Evolutionary conservation across 768 basidiomycete species (phyloP), one percentile per base, ranked within the genome.

Genomic region (Trametes villosa): DNA sequence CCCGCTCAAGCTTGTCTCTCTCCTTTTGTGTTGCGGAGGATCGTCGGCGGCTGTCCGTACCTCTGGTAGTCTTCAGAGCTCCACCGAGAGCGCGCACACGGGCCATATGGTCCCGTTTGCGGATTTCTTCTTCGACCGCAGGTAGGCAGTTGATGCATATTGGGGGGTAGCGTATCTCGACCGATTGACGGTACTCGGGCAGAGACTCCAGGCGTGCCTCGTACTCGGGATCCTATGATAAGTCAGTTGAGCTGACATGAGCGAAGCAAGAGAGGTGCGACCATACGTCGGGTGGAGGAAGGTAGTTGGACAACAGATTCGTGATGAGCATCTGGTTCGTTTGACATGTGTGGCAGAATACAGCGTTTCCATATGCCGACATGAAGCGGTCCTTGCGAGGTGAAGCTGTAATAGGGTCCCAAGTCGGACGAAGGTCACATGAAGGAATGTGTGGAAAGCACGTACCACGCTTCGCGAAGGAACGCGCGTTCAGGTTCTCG

Each of bases 271-370:
- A 78, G n/a, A n/a, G n/a, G n/a, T n/a, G n/a, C n/a, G n/a, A n/a
- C n/a, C 88, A 66, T 70, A 94, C 94, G 60, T 83, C 82, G n/a
- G 86, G 83, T 26, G 85, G 76, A 11, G 94, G 94, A 0, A 96
- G 82, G 72, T 96, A 98, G 67, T 91, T 94, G 17, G 94, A 91
- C 31, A 98, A 77, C 56, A 98, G 83, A 72, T 94, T 92, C 62
- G 91, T 78, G 53, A 94, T 78, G 38, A 98, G 82, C 78, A 86
- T 88, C 69, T 97, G 95, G 74, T 98, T 98, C n/a, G 92, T 91
- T 67, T 89, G 87, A 72, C 96, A 97, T 8, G 85, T 85, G 66
- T 89, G 87, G 74, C 95, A 98, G 76, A 96, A 96, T 9, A 84
- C 82, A 1, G 83, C 79, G 27, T 78, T 79, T 42, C 82, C 66